Base-by-base conservation (phyloP, 495 filamentous ascomycete species). In the Aspergillus incahuasiensis region DNA sequence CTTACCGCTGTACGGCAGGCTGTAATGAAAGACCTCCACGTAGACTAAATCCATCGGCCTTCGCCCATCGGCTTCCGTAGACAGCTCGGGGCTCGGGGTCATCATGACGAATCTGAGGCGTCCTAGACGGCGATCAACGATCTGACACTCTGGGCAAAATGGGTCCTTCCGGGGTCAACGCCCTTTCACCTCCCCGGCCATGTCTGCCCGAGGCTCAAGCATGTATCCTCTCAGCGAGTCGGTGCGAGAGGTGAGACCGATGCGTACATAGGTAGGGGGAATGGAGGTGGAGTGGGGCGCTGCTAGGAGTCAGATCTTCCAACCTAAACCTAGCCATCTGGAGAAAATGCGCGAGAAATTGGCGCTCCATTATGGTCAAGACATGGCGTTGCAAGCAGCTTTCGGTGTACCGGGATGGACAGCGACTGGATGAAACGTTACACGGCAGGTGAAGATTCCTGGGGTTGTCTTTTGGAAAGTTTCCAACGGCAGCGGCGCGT, bases 351-450 rank as follows among this genome's bases (percentile, higher is more conserved):
- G 45, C 25, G 25, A 47, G 25, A 19, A 47, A 18, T 15, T 47
- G 45, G 45, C 45, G 24, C 43, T 48, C 15, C 25, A 30, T 50
- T 44, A 28, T 20, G 20, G 16, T 52, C 25, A 21, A 42, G 53
- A 45, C 50, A 42, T 52, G 42, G 44, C 44, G 12, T 39, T 40
- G 35, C 41, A 40, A 45, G 24, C 35, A 52, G 47, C 30, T 48
- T 48, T 43, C 55, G 51, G 52, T 68, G 58, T 48, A 28, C 54
- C 65, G 59, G 42, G 60, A 61, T 55, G 28, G 44, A 50, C 47
- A 50, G 56, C 43, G 57, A 63, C 57, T 63, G 54, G 58, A 61
- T 58, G 55, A 46, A 60, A 60, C 55, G 63, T 60, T 61, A 41
- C 54, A 58, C 49, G 41, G 20, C 46, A 44, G 47, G 16, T 41